Base-by-base conservation (phyloP, 2,329 filamentous ascomycete species). In the Metarhizium robertsii region DNA sequence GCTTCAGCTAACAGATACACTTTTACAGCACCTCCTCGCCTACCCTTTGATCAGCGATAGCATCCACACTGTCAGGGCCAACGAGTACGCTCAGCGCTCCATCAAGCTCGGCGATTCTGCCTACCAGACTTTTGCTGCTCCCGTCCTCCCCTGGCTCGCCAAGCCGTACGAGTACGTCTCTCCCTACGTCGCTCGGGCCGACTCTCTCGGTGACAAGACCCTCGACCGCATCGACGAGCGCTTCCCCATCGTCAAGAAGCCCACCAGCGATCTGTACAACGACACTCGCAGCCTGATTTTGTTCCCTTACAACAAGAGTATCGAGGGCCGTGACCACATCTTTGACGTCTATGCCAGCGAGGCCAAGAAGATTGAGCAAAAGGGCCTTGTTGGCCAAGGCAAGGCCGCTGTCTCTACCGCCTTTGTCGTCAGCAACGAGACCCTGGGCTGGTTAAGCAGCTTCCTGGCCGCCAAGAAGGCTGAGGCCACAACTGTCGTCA, bases 11-110 rank as follows among this genome's bases (percentile, higher is more conserved):
- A 52, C 11, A 7, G 46, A 10, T 8, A n/a, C 18, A 25, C 18
- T n/a, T 11, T 34, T 10, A 45, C 64, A 95, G 90, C 92, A 96
- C 69, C 79, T 96, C 60, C 79, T 85, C 64, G 86, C 86, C 61
- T 96, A 95, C 73, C 92, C 92, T 45, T 73, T 95, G 61, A 81
- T 96, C 67, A 83, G 83, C 67, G 90, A 95, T 71, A 77, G 85
- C 66, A 83, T 96, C 72, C 76, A 82, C 58, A 85, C 83, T 67
- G 86, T 95, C 80, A 89, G 91, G 73, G 77, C 81, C 67, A 90
- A 92, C 74, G 86, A 89, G 52, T 86, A 89, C 68, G 92, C 89
- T 67, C 86, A 90, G 70, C 91, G 86, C 74, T 92, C 90, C 47
- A 76, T 96, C 68, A 79, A 87, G 64, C 73, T 94, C 60, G 82